Percentiles rank a stretch among this genome's conserved stretches.
Evolutionary conservation across 2,329 filamentous ascomycete genomes (phyloP).

Genomic region (Blastomyces silverae): DNA sequence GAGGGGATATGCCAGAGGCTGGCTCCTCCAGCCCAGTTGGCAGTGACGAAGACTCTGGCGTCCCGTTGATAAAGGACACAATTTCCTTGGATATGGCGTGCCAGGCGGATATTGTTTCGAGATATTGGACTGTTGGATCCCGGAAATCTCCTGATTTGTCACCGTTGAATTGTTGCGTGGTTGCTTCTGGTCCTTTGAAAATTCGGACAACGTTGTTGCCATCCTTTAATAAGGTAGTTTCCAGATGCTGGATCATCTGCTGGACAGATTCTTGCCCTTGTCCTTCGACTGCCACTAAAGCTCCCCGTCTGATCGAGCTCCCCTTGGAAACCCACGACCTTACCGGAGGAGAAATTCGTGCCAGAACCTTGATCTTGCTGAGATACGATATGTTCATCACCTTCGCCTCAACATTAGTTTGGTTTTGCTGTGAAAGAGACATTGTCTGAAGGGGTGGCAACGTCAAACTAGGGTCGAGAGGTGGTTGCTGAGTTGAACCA

Average conservation of each 20-base stretch:
- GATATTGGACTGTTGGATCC: slow-evolving; percentile 52
- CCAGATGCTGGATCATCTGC: slow-evolving; percentile 60
- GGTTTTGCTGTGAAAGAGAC: slow-evolving; percentile 29
- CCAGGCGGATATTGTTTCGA: slow-evolving; percentile 65
- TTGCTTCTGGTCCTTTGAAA: slow-evolving; percentile 42
- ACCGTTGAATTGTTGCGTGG: slow-evolving; percentile 13
- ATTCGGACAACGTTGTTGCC: slow-evolving; percentile 47
- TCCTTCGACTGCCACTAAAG: slow-evolving; percentile 78
- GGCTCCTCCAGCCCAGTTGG: slow-evolving; percentile 22
- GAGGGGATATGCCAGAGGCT: slow-evolving; percentile 28
- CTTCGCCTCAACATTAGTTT: slow-evolving; percentile 56
- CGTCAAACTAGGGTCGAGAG: slow-evolving; percentile 45
- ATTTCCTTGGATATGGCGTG: slow-evolving; percentile 69
- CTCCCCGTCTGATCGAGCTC: slow-evolving; percentile 53
- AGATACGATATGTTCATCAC: slow-evolving; percentile 68
- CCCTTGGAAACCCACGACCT: slow-evolving; percentile 31
- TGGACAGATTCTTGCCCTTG: slow-evolving; percentile 57
- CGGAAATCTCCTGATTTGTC: slow-evolving; percentile 32
- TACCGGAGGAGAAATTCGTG: slow-evolving; percentile 66
- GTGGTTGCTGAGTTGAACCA: slow-evolving; percentile 28
- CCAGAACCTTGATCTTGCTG: slow-evolving; percentile 69
- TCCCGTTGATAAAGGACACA: slow-evolving; percentile 48
- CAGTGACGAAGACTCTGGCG: not conserved
- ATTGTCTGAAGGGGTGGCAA: slow-evolving; percentile 50
- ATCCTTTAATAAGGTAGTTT: slow-evolving; percentile 47